Base-by-base conservation (phyloP, 2,329 filamentous ascomycete genomes). In the Cladobotryum mycophilum region DNA sequence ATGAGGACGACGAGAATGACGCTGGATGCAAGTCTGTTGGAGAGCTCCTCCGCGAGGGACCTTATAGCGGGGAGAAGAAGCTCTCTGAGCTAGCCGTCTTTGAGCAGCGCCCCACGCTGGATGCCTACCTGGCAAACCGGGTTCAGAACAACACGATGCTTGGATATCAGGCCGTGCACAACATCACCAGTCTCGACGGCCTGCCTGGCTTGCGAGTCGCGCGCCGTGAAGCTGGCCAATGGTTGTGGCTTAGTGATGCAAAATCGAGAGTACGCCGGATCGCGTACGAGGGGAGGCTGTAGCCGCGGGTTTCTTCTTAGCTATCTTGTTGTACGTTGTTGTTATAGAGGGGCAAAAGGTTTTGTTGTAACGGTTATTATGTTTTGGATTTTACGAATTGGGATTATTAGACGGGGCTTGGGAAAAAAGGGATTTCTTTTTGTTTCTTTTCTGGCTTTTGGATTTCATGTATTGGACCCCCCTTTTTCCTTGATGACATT, bases 101-200 rank as follows among this genome's bases (percentile, higher is more conserved):
- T 52, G 69, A 76, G 52, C 75, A 80, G 53, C 74, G 83, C 4
- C 72, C 76, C 13, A 84, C 78, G 0, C 63, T 86, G 52, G 74
- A 76, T 18, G 66, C 72, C 48, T 82, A 73, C 72, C 71, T 74
- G 1, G 60, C 61, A 36, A 76, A 75, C 56, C 72, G 68, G 58
- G 69, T 75, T 2, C 71, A 76, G 43, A 72, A 71, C 52, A 76
- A 77, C 48, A 67, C 70, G 36, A 61, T 83, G 56, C 66, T 69
- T 8, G 66, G 69, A n/a, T 87, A 85, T 58, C 81, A 81, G 60
- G 70, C 69, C 18, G 61, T 71, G 54, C 77, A 74, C 57, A 87
- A 86, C 58, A 59, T 69, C 2, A 56, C 60, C 43, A 82, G 78
- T 61, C 68, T 85, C 41, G 82, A 85, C 56, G 80, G 79, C 1